Conservation (phyloP, 768 basidiomycete genomes). For the Mycena kentingensis region DNA sequence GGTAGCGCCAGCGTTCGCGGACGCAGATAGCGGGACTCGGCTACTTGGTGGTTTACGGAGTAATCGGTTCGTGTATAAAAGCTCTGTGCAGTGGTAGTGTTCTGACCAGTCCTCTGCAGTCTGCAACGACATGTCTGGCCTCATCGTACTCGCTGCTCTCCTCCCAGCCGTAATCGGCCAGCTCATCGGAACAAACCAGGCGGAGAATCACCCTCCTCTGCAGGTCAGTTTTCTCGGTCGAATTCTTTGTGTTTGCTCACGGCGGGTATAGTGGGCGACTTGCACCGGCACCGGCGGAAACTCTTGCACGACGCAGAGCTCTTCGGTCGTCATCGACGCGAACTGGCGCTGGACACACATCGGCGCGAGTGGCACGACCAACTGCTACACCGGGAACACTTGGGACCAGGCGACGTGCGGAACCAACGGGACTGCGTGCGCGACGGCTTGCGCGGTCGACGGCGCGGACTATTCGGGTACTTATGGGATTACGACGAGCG, state of each 20-base stretch:
- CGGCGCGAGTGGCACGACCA: conserved; percentile 33
- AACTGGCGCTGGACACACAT: conserved; percentile 55
- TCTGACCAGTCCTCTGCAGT: no score
- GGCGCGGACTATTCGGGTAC: conserved; percentile 51
- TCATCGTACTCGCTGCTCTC: no score
- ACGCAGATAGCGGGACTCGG: no score
- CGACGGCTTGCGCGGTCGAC: conserved; percentile 44
- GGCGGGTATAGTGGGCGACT: conserved; percentile 39
- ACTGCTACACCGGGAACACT: conserved; percentile 54
- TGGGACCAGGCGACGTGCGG: conserved; percentile 52
- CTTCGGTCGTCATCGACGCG: conserved; percentile 44
- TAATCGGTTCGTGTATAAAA: no score
- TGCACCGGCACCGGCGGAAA: conserved; percentile 39
- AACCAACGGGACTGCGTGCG: conserved; percentile 49
- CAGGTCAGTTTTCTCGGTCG: no score
- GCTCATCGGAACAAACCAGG: conserved; percentile 46
- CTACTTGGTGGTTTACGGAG: no score
- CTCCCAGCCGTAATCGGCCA: conserved; percentile 43
- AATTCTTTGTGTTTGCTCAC: no score
- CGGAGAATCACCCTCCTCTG: conserved; percentile 48
- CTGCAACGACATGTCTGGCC: no score
- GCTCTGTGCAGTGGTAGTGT: no score
- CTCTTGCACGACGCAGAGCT: conserved; percentile 32
- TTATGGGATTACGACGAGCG: conserved; percentile 52
- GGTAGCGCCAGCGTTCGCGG: no score